Evolutionary conservation across 257 asterid genomes (phyloP).

Genomic region (Hygrophila difformis): DNA sequence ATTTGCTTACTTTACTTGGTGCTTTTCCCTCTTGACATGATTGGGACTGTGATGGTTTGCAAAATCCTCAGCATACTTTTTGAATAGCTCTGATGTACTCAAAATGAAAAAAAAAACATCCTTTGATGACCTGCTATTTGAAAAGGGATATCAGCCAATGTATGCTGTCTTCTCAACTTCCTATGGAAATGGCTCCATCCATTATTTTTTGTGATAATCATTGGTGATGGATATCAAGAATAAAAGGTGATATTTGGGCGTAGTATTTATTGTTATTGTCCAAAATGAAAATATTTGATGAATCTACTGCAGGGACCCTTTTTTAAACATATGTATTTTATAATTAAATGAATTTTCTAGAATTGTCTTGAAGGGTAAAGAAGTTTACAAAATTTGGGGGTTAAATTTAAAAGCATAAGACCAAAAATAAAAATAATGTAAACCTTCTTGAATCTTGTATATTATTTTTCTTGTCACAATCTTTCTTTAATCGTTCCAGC

Average conservation of each 20-base stretch:
- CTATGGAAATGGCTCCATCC: not conserved
- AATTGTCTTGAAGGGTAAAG: no score
- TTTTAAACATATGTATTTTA: no score
- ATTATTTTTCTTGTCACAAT: no score
- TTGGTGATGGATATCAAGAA: not conserved
- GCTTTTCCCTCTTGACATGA: constrained; percentile 1
- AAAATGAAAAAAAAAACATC: not conserved
- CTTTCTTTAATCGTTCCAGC: not conserved
- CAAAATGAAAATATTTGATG: no score
- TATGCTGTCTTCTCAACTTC: not conserved
- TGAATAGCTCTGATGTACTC: not conserved
- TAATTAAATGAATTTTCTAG: no score
- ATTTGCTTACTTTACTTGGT: not conserved
- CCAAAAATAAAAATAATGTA: no score
- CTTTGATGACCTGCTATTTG: not conserved
- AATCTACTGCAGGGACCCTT: no score
- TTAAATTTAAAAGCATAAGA: not conserved
- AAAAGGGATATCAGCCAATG: not conserved
- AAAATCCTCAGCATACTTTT: constrained; percentile 3
- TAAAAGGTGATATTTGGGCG: not conserved
- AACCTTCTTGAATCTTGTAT: not conserved
- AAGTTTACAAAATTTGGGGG: no score
- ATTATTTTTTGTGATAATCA: not conserved
- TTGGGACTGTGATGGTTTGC: not conserved
- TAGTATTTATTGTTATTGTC: no score